These are phyloP conservation scores for Ceratonia siliqua DNA, from an alignment of 306 rosid species.

Conservation along the genomic window DNA sequence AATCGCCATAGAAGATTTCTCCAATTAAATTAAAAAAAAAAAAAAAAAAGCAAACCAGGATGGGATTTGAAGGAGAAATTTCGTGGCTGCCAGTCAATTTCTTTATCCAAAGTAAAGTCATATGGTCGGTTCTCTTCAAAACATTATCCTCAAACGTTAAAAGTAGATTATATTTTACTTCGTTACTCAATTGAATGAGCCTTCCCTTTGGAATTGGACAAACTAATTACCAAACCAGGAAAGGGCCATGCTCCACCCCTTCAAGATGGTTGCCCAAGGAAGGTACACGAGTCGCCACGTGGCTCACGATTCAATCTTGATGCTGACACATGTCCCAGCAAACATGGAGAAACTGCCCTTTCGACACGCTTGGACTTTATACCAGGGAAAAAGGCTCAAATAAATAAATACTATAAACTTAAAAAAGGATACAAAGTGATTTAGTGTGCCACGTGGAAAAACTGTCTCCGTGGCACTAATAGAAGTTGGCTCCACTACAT, in stretches of 20 bases:
- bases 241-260: not conserved
- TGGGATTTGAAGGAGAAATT: constrained; percentile 24
- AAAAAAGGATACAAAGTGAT: not conserved
- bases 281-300: not conserved
- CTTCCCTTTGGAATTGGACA: constrained; percentile 21
- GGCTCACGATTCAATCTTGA: not conserved
- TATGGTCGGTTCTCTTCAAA: constrained; percentile 34
- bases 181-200: not conserved
- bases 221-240: constrained; percentile 30
- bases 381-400: not conserved
- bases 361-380: constrained; percentile 40
- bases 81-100: constrained; percentile 11
- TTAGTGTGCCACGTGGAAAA: constrained; percentile 29
- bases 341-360: too few relatives aligned
- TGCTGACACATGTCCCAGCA: not conserved
- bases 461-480: not conserved
- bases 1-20: not conserved
- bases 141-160: constrained; percentile 17
- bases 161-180: not conserved
- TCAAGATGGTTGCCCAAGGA: not conserved
- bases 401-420: not conserved
- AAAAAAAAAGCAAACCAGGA: not conserved
- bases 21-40: not conserved
- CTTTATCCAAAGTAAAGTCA: not conserved
- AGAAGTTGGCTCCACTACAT: not conserved